Base-by-base conservation (phyloP, 1,284 basidiomycete species). In the Ustilago bromivora region DNA sequence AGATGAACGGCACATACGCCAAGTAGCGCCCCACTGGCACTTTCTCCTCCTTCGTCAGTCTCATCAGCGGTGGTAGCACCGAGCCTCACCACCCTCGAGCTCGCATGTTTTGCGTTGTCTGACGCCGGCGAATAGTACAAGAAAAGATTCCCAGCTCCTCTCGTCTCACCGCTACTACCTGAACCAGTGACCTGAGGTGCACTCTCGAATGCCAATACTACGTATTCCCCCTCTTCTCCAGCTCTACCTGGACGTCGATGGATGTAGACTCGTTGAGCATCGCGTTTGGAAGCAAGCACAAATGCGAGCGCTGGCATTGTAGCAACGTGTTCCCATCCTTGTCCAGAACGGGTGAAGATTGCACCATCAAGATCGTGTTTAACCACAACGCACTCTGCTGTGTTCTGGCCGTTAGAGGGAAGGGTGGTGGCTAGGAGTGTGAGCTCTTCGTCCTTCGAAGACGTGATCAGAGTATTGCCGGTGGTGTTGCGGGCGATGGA, bases 301-400 rank as follows among this genome's bases (percentile, higher is more conserved):
- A 98, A 99, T 1, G 94, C 90, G 4, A 99, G 89, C 0, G 95
- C 96, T 5, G 94, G 92, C 84, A 92, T 94, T 0, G 95, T 97
- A 11, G 90, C 89, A 1, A 87, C 86, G 85, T 98, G 96, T 47
- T 78, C 87, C 96, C 96, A 98, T 54, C 56, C 82, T 32, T 19
- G 41, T 28, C 7, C 7, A 8, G n/a, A 31, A 11, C 7, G 13
- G 31, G n/a, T 82, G 85, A 93, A 94, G 40, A 93, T 87, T 0
- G 91, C 88, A 0, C 95, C 96, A 82, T 98, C 96, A 23, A 98
- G 88, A 55, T 92, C 91, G 69, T 91, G 90, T 85, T 94, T 96
- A 19, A 95, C 88, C 34, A 96, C 19, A 19, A 38, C 10, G 8
- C 53, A 34, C 4, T 66, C 35, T 34, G 23, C 23, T 28, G 23